These are phyloP conservation scores for Cutaneotrichosporon cutaneum DNA, from an alignment of 1,284 basidiomycete species.

Conservation along the genomic window DNA sequence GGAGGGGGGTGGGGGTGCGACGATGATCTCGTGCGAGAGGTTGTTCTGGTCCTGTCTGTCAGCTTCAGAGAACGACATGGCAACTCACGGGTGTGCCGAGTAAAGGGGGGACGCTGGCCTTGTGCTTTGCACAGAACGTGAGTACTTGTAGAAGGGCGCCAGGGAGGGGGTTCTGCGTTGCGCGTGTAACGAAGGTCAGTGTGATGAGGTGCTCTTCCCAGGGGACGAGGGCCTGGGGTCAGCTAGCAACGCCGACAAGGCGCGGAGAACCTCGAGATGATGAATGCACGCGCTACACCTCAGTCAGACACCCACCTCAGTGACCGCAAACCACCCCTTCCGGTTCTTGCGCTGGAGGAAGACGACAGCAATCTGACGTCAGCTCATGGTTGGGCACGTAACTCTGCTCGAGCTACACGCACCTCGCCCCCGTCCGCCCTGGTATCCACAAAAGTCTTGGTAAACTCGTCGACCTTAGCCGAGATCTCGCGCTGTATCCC, in stretches of 20 bases:
- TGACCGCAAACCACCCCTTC: conserved; percentile 51
- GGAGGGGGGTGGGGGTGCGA: conserved; percentile 41
- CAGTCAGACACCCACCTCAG: conserved; percentile 34
- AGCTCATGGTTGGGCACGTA: too few species aligned
- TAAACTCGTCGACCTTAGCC: conserved; percentile 39
- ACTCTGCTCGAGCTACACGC: too few species aligned
- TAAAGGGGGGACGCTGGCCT: conserved; percentile 42
- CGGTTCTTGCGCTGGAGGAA: conserved; percentile 46
- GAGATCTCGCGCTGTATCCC: conserved; percentile 35
- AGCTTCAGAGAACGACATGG: neutral
- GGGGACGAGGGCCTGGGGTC: conserved; percentile 42
- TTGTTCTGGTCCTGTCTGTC: conserved; percentile 33
- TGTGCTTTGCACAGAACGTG: conserved; percentile 43
- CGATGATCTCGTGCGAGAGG: conserved; percentile 44
- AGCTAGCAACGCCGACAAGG: neutral
- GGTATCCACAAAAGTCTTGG: conserved; percentile 28
- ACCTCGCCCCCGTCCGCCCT: conserved; percentile 32
- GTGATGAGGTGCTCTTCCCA: conserved; percentile 52
- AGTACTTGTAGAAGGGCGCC: conserved; percentile 38
- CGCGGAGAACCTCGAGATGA: too few species aligned
- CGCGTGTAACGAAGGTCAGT: conserved; percentile 23
- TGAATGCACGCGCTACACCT: neutral
- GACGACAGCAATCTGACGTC: conserved; percentile 42
- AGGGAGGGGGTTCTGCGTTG: conserved; percentile 28
- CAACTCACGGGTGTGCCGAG: conserved; percentile 29